phyloP scores from a whole-genome alignment of 768 basidiomycete genomes.

The Termitomyces sp. region DNA sequence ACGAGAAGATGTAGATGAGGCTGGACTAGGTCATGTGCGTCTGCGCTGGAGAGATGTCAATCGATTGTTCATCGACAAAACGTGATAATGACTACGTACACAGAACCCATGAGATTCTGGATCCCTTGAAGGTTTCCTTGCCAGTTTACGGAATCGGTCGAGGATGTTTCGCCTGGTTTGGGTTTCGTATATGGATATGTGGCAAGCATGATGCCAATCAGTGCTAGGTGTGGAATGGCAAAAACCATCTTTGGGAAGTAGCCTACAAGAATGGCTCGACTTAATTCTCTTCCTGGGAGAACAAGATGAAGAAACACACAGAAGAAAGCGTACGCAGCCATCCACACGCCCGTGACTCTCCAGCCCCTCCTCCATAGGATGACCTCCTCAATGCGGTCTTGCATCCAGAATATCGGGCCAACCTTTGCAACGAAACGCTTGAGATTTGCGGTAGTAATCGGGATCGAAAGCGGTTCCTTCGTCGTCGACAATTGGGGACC shows the following conservation, averaged over 20 bases:
- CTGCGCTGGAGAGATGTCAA: conserved; percentile 41
- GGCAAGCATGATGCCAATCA: conserved; percentile 63
- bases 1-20: conserved; percentile 48
- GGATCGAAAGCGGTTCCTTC: conserved; percentile 69
- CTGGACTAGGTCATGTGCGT: conserved; percentile 47
- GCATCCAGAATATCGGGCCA: conserved; percentile 85
- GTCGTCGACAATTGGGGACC: conserved; percentile 42
- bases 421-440: conserved; percentile 71
- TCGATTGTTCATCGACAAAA: not conserved
- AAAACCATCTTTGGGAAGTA: conserved; percentile 72
- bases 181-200: conserved; percentile 48
- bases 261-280: conserved; percentile 36
- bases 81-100: conserved; percentile 41
- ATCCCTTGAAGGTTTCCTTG: conserved; percentile 85
- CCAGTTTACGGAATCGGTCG: conserved; percentile 67
- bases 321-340: conserved; percentile 71
- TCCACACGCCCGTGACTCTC: conserved; percentile 69
- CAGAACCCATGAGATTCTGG: conserved; percentile 85
- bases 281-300: not conserved
- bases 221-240: conserved; percentile 56
- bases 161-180: conserved; percentile 22
- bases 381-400: conserved; percentile 83
- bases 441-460: conserved; percentile 75
- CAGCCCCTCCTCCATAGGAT: conserved; percentile 77
- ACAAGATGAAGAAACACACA: conserved; percentile 43